Base-by-base conservation (phyloP, 73 alveolate genomes). In the Urostyla sp. region DNA sequence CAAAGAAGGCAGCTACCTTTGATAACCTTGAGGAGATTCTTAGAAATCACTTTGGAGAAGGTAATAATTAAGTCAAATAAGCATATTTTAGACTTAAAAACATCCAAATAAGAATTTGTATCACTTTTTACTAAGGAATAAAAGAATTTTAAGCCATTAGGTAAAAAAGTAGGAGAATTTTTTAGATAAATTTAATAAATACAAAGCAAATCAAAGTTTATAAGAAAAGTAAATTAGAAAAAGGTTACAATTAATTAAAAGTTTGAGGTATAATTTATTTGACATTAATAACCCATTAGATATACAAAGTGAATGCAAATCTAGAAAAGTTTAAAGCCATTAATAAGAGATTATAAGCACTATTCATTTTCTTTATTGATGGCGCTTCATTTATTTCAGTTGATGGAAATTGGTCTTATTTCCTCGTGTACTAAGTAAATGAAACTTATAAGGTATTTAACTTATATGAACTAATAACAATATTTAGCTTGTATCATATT, bases 361-460 rank as follows among this genome's bases (percentile, higher is more conserved):
- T 85, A 63, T 55, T 85, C 28, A 56, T 35, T 15, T 85, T 85
- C 52, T 85, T 31, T 61, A 85, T 85, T 50, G 93, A 85, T 34
- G 87, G 93, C 18, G 93, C 93, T 27, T 43, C 76, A 44, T 80
- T 80, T 75, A 80, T 80, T 13, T 16, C 61, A 21, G 56, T 44
- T 16, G 90, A 80, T 51, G 53, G 35, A 15, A 49, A 80, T 32
- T 80, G 90, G 90, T 20, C 53, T 21, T 80, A 80, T 45, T 80
- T 80, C 55, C 57, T 66, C 16, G 54, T 63, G 57, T 80, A 80
- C 67, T 24, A 49, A 50, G 84, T 34, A 18, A 49, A 28, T 50
- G 45, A 80, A 8, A 44, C 36, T 26, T 8, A 8, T 27, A 53
- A 15, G 21, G 23, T 35, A 7, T 52, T 59, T 35, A 23, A 28